phyloP scores from a whole-genome alignment of 2,329 filamentous ascomycete genomes.

The Camillea tinctor region DNA sequence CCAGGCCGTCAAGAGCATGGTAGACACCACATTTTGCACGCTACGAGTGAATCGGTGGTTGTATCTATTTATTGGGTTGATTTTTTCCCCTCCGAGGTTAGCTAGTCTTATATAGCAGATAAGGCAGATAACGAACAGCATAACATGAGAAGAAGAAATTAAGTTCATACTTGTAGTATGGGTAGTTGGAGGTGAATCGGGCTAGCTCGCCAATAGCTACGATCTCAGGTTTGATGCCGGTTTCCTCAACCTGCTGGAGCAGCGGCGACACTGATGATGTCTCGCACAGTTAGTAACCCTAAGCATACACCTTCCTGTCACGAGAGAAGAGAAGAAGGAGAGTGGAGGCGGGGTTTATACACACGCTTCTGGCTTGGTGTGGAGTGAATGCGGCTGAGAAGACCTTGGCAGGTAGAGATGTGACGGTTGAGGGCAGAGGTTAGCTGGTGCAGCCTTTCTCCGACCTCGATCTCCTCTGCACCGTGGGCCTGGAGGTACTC shows the following conservation, averaged over 20 bases:
- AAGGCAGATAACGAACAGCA: neutral
- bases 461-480: slow-evolving; percentile 79
- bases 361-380: slow-evolving; percentile 64
- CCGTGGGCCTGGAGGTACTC: slow-evolving; percentile 83
- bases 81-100: neutral
- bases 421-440: slow-evolving; percentile 80
- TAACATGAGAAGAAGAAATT: neutral
- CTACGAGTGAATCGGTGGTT: slow-evolving; percentile 83
- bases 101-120: neutral
- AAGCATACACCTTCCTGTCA: neutral
- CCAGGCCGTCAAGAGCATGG: slow-evolving; percentile 64
- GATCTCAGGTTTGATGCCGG: slow-evolving; percentile 70
- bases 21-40: slow-evolving; percentile 73
- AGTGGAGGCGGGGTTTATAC: slow-evolving; percentile 19
- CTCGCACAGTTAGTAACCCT: slow-evolving; percentile 11
- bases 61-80: slow-evolving; percentile 54
- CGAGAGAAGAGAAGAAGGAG: no score
- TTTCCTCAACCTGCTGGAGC: slow-evolving; percentile 65
- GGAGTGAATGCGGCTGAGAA: slow-evolving; percentile 86
- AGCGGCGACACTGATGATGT: slow-evolving; percentile 60
- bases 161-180: slow-evolving; percentile 82
- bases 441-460: slow-evolving; percentile 80
- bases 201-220: slow-evolving; percentile 69
- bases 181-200: slow-evolving; percentile 74
- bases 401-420: slow-evolving; percentile 76